Evolutionary conservation across 2,329 filamentous ascomycete species (phyloP).

Genomic region (Paramyrothecium roridum): DNA sequence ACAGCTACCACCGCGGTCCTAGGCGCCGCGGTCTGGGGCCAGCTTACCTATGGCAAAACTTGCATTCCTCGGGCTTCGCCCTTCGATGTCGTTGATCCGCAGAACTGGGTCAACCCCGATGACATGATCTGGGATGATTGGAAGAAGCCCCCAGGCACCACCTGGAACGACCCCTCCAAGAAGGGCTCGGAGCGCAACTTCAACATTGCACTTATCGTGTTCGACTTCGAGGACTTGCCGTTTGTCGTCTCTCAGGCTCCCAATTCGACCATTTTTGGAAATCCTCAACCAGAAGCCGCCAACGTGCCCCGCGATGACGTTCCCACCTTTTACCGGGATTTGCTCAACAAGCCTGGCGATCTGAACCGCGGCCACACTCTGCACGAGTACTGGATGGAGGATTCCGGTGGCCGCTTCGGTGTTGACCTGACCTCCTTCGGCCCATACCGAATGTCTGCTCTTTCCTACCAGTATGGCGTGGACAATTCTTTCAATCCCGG

Average conservation of each 20-base stretch:
- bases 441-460: slow-evolving; percentile 43
- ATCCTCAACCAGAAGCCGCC: slow-evolving; percentile 40
- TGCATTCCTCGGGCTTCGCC: slow-evolving; percentile 18
- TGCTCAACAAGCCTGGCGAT: slow-evolving; percentile 46
- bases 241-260: slow-evolving; percentile 44
- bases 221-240: slow-evolving; percentile 46
- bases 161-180: slow-evolving; percentile 40
- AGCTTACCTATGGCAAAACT: not conserved
- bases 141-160: slow-evolving; percentile 41
- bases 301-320: slow-evolving; percentile 41
- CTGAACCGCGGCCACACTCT: slow-evolving; percentile 48
- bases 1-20: not conserved
- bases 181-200: slow-evolving; percentile 49
- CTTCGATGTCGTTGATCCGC: slow-evolving; percentile 46
- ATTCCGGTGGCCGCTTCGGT: slow-evolving; percentile 48
- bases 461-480: slow-evolving; percentile 48
- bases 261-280: slow-evolving; percentile 47
- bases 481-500: slow-evolving; percentile 45
- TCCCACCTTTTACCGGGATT: slow-evolving; percentile 45
- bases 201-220: slow-evolving; percentile 50
- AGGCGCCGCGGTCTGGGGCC: not conserved
- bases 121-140: slow-evolving; percentile 52
- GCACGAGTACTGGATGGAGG: slow-evolving; percentile 57
- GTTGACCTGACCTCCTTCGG: slow-evolving; percentile 52
- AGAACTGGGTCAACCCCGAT: slow-evolving; percentile 50